Percentiles rank a stretch among this genome's conserved stretches.
phyloP scores from a whole-genome alignment of 1,139 yeast genomes.

The Pichia sp. region DNA sequence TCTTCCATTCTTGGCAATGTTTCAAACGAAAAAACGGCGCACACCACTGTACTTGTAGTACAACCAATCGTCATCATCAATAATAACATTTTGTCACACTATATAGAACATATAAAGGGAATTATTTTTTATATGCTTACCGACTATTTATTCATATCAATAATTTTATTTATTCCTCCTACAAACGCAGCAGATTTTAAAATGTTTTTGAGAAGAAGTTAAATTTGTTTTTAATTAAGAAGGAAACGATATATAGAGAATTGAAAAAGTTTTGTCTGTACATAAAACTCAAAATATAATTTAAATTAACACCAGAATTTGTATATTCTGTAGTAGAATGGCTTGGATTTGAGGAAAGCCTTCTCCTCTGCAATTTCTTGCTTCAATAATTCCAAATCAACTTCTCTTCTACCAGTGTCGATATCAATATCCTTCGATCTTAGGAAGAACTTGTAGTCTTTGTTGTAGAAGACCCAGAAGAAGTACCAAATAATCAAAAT shows the following conservation, averaged over 20 bases:
- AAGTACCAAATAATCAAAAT: slow-evolving; percentile 54
- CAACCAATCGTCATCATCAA: too few species aligned
- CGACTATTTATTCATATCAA: background rate
- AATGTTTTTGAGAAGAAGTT: too few species aligned
- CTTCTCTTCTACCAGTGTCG: slow-evolving; percentile 66
- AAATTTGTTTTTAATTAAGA: background rate
- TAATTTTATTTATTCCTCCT: background rate
- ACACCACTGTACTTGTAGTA: too few species aligned
- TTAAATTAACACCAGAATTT: slow-evolving; percentile 49
- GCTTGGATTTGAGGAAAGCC: slow-evolving; percentile 47
- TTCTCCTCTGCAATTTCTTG: slow-evolving; percentile 64
- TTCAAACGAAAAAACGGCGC: background rate
- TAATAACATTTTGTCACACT: too few species aligned
- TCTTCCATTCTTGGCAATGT: background rate
- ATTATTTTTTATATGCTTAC: background rate
- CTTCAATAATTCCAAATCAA: slow-evolving; percentile 59
- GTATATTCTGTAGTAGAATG: slow-evolving; percentile 49
- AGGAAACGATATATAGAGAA: background rate
- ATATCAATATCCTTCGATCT: slow-evolving; percentile 55
- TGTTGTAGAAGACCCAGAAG: slow-evolving; percentile 54
- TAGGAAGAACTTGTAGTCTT: slow-evolving; percentile 46
- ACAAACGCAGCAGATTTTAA: background rate
- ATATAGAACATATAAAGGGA: too few species aligned
- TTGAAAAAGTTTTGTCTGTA: background rate
- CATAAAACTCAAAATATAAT: background rate